Evolutionary conservation across 2,329 filamentous ascomycete genomes (phyloP).

Genomic region (Venturia effusa): DNA sequence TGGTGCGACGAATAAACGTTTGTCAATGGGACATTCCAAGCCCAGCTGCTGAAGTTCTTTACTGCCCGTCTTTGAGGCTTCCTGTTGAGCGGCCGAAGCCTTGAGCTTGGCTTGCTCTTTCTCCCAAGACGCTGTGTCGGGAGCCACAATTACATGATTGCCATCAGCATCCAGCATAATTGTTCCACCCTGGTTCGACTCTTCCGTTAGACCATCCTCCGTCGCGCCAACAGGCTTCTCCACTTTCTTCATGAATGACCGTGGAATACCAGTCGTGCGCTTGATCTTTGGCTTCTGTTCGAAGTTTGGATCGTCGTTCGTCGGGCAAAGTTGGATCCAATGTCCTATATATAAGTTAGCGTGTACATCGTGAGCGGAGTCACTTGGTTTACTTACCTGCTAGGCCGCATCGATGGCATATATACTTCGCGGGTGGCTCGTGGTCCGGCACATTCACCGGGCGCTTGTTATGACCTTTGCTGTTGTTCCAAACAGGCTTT

Average conservation of each 20-base stretch:
- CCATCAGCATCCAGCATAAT: slow-evolving; percentile 98
- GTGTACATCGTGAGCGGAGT: neutral
- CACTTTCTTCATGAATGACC: slow-evolving; percentile 89
- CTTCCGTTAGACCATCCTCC: slow-evolving; percentile 66
- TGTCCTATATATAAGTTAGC: slow-evolving; percentile 47
- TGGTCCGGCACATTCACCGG: slow-evolving; percentile 76
- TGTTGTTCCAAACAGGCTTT: slow-evolving; percentile 11
- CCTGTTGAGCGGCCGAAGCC: slow-evolving; percentile 69
- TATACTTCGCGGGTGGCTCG: slow-evolving; percentile 84
- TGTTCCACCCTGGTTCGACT: slow-evolving; percentile 69
- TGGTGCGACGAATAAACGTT: slow-evolving; percentile 95
- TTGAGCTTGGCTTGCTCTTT: slow-evolving; percentile 93
- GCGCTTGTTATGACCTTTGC: slow-evolving; percentile 29
- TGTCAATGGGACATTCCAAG: slow-evolving; percentile 90
- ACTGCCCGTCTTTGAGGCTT: slow-evolving; percentile 62
- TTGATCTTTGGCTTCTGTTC: slow-evolving; percentile 90
- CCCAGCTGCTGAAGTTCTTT: slow-evolving; percentile 82
- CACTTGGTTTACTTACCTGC: slow-evolving; percentile 46
- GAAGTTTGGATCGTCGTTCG: slow-evolving; percentile 95
- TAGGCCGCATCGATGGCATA: slow-evolving; percentile 91
- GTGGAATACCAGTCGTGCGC: slow-evolving; percentile 91
- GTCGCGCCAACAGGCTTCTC: slow-evolving; percentile 66
- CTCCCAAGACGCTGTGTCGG: slow-evolving; percentile 93
- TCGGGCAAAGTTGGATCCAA: slow-evolving; percentile 96
- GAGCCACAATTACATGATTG: slow-evolving; percentile 92